Base-by-base conservation (phyloP, 108 stramenopile genomes). In the Pinguiococcus pyrenoidosus region DNA sequence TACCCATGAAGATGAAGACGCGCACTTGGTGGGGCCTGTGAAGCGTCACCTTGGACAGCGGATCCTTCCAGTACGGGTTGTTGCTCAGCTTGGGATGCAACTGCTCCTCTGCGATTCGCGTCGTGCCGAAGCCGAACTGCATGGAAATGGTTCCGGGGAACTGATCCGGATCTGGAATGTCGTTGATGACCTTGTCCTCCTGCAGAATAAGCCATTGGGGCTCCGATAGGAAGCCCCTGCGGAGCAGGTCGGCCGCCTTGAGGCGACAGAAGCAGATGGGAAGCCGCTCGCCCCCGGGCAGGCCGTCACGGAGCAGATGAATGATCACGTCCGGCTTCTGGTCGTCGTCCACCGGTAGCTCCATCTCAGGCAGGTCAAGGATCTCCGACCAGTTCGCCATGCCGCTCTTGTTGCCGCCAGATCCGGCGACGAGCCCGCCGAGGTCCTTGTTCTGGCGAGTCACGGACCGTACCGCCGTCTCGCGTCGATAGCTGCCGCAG, bases 321-420 rank as follows among this genome's bases (percentile, higher is more conserved):
- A 74, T 24, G 17, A 64, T 64, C 9, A 65, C 32, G 51, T 77
- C 76, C 14, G 76, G 76, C 16, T 72, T 18, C 37, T 72, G 58
- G 8, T 39, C 42, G 0, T 34, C 4, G 14, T 73, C 64, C 0
- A 34, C 38, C 20, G 72, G 72, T 1, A 64, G 43, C 33, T 33
- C 37, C 22, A 60, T 9, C 14, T 12, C 13, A 16, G 10, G 5
- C 10, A 32, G 5, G 8, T 37, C 16, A 22, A 35, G 4, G 6
- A 44, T 1, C 27, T 59, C 37, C 33, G 34, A 12, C 56, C 56
- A 62, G 21, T 58, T 22, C 21, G 39, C 51, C 30, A 62, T 32
- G 16, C 66, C 66, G 9, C 40, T 48, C 10, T 36, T 37, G 37
- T 57, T 58, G n/a, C 63, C 47, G n/a, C n/a, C n/a, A n/a, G n/a